Percentiles rank a stretch among this genome's conserved stretches.
These are phyloP conservation scores for Handroanthus guayacan DNA, from an alignment of 257 asterid species.

Conservation along the genomic window DNA sequence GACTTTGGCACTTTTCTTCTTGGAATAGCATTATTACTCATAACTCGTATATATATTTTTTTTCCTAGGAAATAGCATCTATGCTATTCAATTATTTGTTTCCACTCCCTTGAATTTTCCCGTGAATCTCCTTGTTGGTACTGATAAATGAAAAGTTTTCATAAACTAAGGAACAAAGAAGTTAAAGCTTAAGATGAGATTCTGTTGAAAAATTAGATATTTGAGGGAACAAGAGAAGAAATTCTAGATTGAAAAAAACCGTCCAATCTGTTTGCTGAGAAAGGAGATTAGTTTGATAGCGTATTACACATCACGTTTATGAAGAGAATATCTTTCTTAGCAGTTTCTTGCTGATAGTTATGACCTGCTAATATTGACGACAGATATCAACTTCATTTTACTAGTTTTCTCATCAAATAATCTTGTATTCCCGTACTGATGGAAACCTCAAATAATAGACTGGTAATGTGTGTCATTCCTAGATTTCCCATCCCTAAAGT, in stretches of 20 bases:
- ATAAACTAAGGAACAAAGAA: no score
- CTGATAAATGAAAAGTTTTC: background rate
- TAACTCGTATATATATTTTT: no score
- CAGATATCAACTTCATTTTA: background rate
- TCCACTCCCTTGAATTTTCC: no score
- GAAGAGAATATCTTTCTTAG: background rate
- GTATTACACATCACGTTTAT: background rate
- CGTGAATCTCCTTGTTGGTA: background rate
- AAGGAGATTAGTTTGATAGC: background rate
- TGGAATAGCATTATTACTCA: no score
- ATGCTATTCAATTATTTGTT: no score
- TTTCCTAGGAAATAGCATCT: no score
- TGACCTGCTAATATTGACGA: background rate
- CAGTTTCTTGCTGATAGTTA: background rate
- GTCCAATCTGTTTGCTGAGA: background rate
- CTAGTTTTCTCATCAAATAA: background rate
- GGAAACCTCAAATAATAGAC: background rate
- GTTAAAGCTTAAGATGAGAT: constrained; percentile 15
- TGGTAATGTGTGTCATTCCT: background rate
- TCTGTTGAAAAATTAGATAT: background rate
- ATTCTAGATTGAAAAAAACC: background rate
- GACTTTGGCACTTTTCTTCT: background rate
- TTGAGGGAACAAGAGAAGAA: background rate
- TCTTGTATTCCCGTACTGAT: background rate
- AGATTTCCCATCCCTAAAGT: background rate